A percentile compares a stretch with the other conserved stretches of the same genome.
These are phyloP conservation scores for Thozetella sp. DNA, from an alignment of 495 filamentous ascomycete genomes.

Conservation along the genomic window DNA sequence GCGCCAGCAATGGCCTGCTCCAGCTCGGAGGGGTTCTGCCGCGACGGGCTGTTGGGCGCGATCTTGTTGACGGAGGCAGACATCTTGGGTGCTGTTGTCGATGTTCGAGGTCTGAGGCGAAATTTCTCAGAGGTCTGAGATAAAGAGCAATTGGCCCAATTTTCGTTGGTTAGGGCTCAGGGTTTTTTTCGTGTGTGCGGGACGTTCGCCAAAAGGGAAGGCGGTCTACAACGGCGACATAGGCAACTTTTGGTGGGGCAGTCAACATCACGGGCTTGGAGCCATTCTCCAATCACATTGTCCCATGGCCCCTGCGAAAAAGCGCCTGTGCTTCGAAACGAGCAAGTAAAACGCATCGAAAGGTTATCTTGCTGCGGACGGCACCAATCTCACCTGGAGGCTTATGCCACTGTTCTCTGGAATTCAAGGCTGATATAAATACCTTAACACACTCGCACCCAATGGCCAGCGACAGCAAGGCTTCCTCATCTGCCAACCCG, in stretches of 20 bases:
- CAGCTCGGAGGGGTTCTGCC: conserved; percentile 90
- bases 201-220: background rate
- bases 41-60: conserved; percentile 91
- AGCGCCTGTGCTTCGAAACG: no score
- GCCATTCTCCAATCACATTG: no score
- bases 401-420: no score
- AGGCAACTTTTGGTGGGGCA: no score
- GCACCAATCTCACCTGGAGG: no score
- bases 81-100: conserved; percentile 46
- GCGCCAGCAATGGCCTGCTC: conserved; percentile 92
- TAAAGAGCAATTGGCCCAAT: background rate
- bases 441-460: background rate
- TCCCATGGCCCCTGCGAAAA: no score
- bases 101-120: conserved; percentile 4
- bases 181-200: conserved; percentile 2
- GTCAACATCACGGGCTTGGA: no score
- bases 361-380: no score
- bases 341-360: no score
- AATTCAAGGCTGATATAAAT: no score
- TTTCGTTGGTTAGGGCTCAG: background rate
- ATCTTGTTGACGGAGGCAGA: conserved; percentile 88
- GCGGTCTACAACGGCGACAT: background rate
- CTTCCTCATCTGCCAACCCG: background rate
- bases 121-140: background rate
- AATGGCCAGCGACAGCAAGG: conserved; percentile 10